Evolutionary conservation across 441 rosid species (phyloP).

Genomic region (Croton setiger): DNA sequence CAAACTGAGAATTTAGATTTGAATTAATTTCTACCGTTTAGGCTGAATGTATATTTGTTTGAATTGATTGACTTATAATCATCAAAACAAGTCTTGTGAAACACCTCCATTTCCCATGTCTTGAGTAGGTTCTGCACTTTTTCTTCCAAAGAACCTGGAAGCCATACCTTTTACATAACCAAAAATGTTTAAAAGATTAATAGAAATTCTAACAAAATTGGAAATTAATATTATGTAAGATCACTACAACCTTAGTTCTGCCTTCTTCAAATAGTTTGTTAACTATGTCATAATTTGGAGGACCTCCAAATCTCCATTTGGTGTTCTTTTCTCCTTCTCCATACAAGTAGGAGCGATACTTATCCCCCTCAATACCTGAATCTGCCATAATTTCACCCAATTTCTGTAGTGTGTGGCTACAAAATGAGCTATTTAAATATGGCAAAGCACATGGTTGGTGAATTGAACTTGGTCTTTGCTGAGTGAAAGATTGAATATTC

Average conservation of each 20-base stretch:
- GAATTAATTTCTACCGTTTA: conserved; percentile 37
- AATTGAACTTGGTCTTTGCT: no score
- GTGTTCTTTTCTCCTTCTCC: conserved; percentile 54
- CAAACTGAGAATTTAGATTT: no score
- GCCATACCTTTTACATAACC: conserved; percentile 43
- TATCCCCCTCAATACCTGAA: conserved; percentile 25
- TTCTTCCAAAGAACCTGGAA: conserved; percentile 57
- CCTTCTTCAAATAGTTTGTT: conserved; percentile 57
- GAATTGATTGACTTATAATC: conserved; percentile 42
- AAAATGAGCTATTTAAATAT: no score
- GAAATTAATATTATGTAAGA: not conserved
- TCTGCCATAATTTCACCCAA: conserved; percentile 28
- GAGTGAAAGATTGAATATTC: no score
- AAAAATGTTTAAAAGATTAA: not conserved
- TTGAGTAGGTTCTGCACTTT: conserved; percentile 59
- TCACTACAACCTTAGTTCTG: conserved; percentile 38
- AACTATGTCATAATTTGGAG: conserved; percentile 48
- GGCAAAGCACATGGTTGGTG: no score
- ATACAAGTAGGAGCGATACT: conserved; percentile 37
- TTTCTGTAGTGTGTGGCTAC: no score
- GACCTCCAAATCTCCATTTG: conserved; percentile 42
- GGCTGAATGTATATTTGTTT: conserved; percentile 32
- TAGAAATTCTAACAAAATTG: not conserved
- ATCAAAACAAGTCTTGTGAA: conserved; percentile 38
- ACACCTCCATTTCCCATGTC: conserved; percentile 69